A percentile compares a stretch with the other conserved stretches of the same genome.
phyloP scores from a whole-genome alignment of 169 alveolate species.

The Cystoisospora suis region DNA sequence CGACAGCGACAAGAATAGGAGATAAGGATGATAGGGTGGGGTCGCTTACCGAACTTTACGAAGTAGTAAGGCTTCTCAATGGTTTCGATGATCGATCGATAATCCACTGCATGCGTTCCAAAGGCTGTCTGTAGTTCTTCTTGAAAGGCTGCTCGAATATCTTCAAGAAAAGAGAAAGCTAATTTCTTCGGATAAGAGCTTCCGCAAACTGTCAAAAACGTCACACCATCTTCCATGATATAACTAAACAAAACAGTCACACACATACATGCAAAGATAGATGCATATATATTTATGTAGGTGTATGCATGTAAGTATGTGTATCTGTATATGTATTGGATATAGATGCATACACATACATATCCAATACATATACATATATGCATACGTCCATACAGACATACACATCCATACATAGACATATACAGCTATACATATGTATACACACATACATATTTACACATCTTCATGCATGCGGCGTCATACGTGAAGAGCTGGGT shows the following conservation, averaged over 20 bases:
- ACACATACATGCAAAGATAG: background rate
- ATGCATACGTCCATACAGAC: background rate
- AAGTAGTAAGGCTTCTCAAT: conserved; percentile 85
- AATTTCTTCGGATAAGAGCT: conserved; percentile 81
- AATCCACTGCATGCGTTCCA: conserved; percentile 80
- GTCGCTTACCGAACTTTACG: conserved; percentile 79
- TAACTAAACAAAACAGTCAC: conserved; percentile 64
- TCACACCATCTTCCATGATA: conserved; percentile 74
- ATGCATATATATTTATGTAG: background rate
- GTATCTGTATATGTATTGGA: background rate
- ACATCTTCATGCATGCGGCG: background rate
- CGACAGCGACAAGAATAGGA: background rate
- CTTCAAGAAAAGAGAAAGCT: conserved; percentile 84
- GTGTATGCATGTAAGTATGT: background rate
- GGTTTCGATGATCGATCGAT: conserved; percentile 76
- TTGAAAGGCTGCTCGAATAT: conserved; percentile 72
- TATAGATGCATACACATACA: background rate
- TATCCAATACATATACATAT: background rate
- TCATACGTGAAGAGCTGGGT: too few relatives aligned
- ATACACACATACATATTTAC: background rate
- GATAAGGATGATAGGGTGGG: background rate
- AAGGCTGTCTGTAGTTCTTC: conserved; percentile 81
- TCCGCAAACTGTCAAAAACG: conserved; percentile 79
- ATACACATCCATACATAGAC: conserved; percentile 20
- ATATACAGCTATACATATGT: background rate